Evolutionary conservation across 1,284 basidiomycete species (phyloP), one percentile per base, ranked within the genome.

Genomic region (Ceratobasidium sp.): DNA sequence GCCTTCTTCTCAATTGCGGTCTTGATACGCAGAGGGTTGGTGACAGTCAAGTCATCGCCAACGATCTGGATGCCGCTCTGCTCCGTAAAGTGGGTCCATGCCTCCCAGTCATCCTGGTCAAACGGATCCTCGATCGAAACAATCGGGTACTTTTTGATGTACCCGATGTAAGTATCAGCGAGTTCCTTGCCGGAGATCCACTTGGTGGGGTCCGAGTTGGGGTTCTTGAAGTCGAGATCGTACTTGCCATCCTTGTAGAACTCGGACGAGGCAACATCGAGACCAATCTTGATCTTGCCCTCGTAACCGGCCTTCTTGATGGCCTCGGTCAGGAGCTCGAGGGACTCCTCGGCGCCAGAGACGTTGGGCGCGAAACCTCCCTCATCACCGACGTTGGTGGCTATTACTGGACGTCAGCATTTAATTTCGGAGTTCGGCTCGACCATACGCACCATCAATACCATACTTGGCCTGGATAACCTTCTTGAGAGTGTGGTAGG

Each of bases 201-300:
- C 84, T 98, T 95, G 85, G 88, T 92, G 59, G 93, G 87, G 85
- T 99, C 97, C 75, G 96, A 98, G 87, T 98, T 97, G 82, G 97
- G 92, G 90, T 98, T 98, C 89, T 99, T 96, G 89, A 97, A 98
- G 88, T 99, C 96, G 75, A 99, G 86, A 82, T 99, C 97, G 85
- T 99, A 99, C 87, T 98, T 98, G 81, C 96, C 97, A 26, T 98
- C 96, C 90, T 98, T 99, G 92, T 95, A 99, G 88, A 99, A 99
- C 84, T 99, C 97, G 81, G 97, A 99, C 23, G 96, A 98, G 74
- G 97, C 97, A 76, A 99, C 97, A 79, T 99, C 97, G 78, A 99
- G 93, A 76, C 93, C 97, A 81, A 99, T 99, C 85, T 98, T 94
- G 84, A 99, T 91, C 86, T 97, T 96, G 81, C 96, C 97, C 81